Evolutionary conservation across 352 stramenopile genomes (phyloP), one percentile per base, ranked within the genome.

Genomic region (Pythium inflatum): DNA sequence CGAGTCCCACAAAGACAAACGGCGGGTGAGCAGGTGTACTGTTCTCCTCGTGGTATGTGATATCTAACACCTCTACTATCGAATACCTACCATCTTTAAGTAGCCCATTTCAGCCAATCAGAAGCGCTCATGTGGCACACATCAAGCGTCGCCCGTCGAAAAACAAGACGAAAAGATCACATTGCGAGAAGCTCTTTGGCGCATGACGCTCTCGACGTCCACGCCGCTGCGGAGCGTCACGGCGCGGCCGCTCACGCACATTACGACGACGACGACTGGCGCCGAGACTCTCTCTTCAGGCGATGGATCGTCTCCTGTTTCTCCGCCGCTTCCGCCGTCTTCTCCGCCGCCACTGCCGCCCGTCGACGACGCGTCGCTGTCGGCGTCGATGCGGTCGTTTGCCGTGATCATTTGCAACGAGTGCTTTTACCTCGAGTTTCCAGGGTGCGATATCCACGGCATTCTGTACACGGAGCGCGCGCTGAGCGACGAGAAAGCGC

Each of bases 361-460:
- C 20, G 53, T 34, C 5, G 54, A 66, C 9, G 61, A 66, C 36
- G 34, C 60, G 49, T 30, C 63, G 66, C 64, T 63, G 38, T 73
- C 75, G 30, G 41, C 69, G 6, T 68, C 61, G 28, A 78, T 96
- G 66, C 88, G 89, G 0, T 74, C 70, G 22, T 96, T 94, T 59
- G 87, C 87, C 7, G 85, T 88, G 31, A 94, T 96, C 67, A 69
- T 95, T 11, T 96, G 89, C 73, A 79, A 76, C 70, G 73, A 85
- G 30, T 96, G 89, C 53, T 77, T 87, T n/a, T 96, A 94, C 66
- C 69, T 96, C 22, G 89, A 96, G 71, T 96, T 96, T 60, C 89
- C 89, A 0, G 89, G 89, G 41, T 96, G 89, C 61, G 88, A 96
- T 59, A 82, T 94, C 9, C 89, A 96, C 55, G 87, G 88, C 51